These are phyloP conservation scores for Ophiostoma piceae DNA, from an alignment of 2,329 filamentous ascomycete genomes.

Conservation along the genomic window DNA sequence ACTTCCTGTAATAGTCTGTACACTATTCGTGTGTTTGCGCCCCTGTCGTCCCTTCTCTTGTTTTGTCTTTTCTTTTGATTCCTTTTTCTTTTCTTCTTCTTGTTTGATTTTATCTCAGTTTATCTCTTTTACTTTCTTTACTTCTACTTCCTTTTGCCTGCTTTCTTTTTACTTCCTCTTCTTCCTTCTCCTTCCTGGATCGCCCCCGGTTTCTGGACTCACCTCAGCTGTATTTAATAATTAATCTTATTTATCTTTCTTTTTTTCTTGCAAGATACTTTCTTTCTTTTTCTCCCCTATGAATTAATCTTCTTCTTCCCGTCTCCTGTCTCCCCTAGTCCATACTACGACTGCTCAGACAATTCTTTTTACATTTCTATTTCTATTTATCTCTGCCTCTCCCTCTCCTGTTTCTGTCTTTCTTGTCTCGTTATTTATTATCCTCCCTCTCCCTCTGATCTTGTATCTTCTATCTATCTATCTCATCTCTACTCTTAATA, in stretches of 20 bases:
- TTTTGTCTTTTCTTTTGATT: background rate
- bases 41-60: background rate
- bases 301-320: no score
- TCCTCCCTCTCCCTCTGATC: slow-evolving; percentile 18
- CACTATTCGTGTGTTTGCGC: background rate
- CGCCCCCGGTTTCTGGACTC: background rate
- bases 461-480: background rate
- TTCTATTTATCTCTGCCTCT: slow-evolving; percentile 11
- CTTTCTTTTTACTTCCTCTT: background rate
- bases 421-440: slow-evolving; percentile 19
- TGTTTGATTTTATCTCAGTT: background rate
- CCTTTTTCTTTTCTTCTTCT: background rate
- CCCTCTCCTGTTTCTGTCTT: slow-evolving; percentile 15
- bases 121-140: background rate
- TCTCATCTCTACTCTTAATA: slow-evolving; percentile 17
- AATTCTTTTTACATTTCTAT: slow-evolving; percentile 2
- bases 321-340: background rate
- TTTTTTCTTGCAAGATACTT: background rate
- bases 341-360: background rate
- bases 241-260: background rate
- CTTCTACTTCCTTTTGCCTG: background rate
- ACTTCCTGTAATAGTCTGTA: background rate
- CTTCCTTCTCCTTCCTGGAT: background rate
- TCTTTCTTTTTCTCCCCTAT: background rate
- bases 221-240: background rate